Evolutionary conservation across 2,329 filamentous ascomycete species (phyloP).

Genomic region (Trichoderma endophyticum): DNA sequence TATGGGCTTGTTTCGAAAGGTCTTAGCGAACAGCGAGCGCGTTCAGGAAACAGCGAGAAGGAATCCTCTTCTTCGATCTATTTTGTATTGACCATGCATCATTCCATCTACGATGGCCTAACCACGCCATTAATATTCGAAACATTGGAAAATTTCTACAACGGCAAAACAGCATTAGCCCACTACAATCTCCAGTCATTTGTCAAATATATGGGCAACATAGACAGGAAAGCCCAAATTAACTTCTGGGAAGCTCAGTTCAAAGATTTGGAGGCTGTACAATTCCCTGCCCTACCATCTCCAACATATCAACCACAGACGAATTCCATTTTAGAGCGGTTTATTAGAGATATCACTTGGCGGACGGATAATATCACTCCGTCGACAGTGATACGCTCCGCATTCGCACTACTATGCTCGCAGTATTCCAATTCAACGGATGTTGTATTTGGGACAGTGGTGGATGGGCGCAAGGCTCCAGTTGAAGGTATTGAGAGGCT

Average conservation of each 20-base stretch:
- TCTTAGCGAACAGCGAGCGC: background rate
- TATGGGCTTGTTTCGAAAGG: background rate
- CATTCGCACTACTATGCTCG: background rate
- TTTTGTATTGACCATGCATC: slow-evolving; percentile 16
- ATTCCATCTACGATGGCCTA: slow-evolving; percentile 10
- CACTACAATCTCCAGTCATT: background rate
- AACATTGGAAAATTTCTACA: background rate
- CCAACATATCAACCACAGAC: background rate
- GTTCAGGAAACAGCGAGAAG: background rate
- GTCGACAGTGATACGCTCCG: slow-evolving; percentile 1
- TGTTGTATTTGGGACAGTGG: slow-evolving; percentile 11
- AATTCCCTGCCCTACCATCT: background rate
- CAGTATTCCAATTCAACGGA: slow-evolving; percentile 4
- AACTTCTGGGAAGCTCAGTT: slow-evolving; percentile 4
- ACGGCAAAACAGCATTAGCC: background rate
- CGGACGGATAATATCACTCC: background rate
- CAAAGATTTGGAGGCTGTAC: background rate
- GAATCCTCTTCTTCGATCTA: background rate
- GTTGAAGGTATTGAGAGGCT: slow-evolving; percentile 8
- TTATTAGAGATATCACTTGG: background rate
- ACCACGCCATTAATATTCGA: background rate
- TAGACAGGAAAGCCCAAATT: background rate
- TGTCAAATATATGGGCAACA: background rate
- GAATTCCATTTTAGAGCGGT: background rate
- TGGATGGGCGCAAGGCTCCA: slow-evolving; percentile 9